Base-by-base conservation (phyloP, 2,329 filamentous ascomycete genomes). In the Trichoderma pleuroti region DNA sequence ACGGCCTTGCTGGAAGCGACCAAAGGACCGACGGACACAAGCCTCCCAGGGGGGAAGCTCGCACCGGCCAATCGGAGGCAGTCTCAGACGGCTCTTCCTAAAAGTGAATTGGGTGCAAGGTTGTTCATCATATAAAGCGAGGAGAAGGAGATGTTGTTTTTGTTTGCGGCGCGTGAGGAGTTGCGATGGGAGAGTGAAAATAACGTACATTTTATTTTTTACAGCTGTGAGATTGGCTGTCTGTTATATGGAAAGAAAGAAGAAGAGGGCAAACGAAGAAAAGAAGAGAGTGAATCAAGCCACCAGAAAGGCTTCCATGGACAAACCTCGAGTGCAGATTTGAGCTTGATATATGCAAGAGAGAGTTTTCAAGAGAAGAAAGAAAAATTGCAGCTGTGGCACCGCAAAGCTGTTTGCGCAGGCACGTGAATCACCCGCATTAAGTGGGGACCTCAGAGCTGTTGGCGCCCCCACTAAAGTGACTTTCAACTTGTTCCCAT, bases 21-120 rank as follows among this genome's bases (percentile, higher is more conserved):
- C 64, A 67, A 62, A 61, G 70, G 64, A 56, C 32, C 52, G 49
- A 68, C 65, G 52, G 69, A 54, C 21, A 34, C 59, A 32, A 69
- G 62, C 28, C 46, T 32, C 65, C 65, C 56, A 36, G 39, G 30
- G 32, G 65, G 65, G 56, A 32, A 21, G 18, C 56, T 26, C 16
- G 39, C 30, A 57, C 68, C 66, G 32, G 65, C 26, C 26, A 70
- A 71, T 64, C 76, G 76, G 70, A 74, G 76, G 77, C 75, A 74
- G 82, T 83, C 82, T 83, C 77, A 83, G 81, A 83, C 82, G 82
- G 82, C 82, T 83, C 82, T 83, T 83, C 82, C 82, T 83, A 81
- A 78, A 76, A 78, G 36, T 74, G 74, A 75, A 74, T 73, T 77
- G 81, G 81, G 80, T 80, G 80, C 76, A 76, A 81, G 78, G 76